These are phyloP conservation scores for Candida awuae DNA, from an alignment of 805 yeast genomes.

Conservation along the genomic window DNA sequence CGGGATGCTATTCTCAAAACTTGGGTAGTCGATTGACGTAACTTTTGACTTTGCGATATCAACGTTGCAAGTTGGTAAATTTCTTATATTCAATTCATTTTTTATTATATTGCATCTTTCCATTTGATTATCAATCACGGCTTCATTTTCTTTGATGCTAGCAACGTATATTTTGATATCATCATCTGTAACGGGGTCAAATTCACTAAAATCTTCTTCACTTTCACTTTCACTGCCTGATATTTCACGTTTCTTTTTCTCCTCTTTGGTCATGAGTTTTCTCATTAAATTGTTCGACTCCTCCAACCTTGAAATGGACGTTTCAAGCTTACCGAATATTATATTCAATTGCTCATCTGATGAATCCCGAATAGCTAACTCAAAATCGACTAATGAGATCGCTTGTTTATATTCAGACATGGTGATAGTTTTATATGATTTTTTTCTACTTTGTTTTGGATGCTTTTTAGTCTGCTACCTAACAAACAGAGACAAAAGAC, in stretches of 20 bases:
- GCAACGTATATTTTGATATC: constrained; percentile 47
- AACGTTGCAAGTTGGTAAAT: constrained; percentile 9
- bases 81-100: constrained; percentile 41
- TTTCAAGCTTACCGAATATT: constrained; percentile 28
- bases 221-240: constrained; percentile 18
- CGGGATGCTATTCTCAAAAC: not conserved
- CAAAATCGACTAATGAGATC: constrained; percentile 25
- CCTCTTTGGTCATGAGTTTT: constrained; percentile 33
- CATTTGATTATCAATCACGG: constrained; percentile 45
- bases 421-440: constrained; percentile 1
- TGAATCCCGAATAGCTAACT: constrained; percentile 26
- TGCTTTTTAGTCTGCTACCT: too few species aligned
- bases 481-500: too few species aligned
- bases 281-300: constrained; percentile 45
- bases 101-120: constrained; percentile 38
- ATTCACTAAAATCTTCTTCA: too few species aligned
- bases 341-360: constrained; percentile 36
- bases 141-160: constrained; percentile 48
- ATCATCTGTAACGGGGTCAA: constrained; percentile 28
- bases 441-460: too few species aligned
- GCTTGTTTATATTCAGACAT: constrained; percentile 25
- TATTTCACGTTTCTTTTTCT: constrained; percentile 6
- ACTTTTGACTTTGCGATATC: not conserved
- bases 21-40: not conserved
- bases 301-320: constrained; percentile 38